Evolutionary conservation across 345 rosid genomes (phyloP).

Genomic region (Hevea brasiliensis): DNA sequence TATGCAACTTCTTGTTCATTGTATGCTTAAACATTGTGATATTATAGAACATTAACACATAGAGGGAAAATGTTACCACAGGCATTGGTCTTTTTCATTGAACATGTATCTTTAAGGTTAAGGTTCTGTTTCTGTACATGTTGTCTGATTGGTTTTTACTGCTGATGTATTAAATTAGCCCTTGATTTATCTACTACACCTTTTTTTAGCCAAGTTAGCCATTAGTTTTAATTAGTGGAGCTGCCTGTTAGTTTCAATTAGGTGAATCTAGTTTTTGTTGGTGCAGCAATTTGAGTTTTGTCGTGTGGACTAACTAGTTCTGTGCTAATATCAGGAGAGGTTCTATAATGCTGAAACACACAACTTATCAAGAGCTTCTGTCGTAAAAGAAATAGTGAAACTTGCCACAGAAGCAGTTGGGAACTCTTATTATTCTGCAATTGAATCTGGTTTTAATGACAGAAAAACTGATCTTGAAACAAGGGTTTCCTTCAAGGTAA

Average conservation of each 20-base stretch:
- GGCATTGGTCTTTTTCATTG: too few species aligned
- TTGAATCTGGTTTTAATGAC: slow-evolving; percentile 59
- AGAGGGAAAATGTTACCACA: too few species aligned
- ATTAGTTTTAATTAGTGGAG: neutral
- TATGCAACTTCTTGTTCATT: neutral
- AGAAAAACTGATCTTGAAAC: slow-evolving; percentile 61
- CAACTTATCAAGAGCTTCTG: slow-evolving; percentile 54
- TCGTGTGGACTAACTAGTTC: neutral
- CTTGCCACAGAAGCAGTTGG: slow-evolving; percentile 56
- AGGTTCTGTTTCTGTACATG: too few species aligned
- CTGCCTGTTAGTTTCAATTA: too few species aligned
- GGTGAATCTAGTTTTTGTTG: neutral
- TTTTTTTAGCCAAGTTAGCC: neutral
- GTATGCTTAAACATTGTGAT: too few species aligned
- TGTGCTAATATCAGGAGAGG: slow-evolving; percentile 44
- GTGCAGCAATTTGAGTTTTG: neutral
- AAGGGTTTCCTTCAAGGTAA: slow-evolving; percentile 81
- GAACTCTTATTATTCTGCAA: slow-evolving; percentile 43
- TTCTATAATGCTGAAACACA: slow-evolving; percentile 62
- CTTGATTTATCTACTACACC: neutral
- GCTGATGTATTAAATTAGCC: too few species aligned
- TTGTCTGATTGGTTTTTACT: too few species aligned
- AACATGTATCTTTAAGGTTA: too few species aligned
- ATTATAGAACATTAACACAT: too few species aligned
- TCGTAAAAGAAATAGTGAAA: slow-evolving; percentile 54